A percentile compares a stretch with the other conserved stretches of the same genome.
These are phyloP conservation scores for Pythium coloratum DNA, from an alignment of 352 stramenopile genomes.

Conservation along the genomic window DNA sequence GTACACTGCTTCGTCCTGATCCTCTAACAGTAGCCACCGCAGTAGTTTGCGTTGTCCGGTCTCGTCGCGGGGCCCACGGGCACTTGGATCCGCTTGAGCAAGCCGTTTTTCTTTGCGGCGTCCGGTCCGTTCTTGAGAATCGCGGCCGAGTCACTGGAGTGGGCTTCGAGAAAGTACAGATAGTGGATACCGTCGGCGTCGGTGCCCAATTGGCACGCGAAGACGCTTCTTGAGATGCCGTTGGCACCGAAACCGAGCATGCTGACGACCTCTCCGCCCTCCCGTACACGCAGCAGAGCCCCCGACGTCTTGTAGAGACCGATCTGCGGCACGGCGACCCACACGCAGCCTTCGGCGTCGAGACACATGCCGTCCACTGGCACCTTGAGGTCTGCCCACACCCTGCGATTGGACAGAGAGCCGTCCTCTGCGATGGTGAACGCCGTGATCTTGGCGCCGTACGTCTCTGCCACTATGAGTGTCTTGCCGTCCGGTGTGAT, in stretches of 20 bases:
- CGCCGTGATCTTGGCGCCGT: conserved; percentile 44
- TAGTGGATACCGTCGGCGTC: conserved; percentile 48
- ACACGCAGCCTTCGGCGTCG: conserved; percentile 68
- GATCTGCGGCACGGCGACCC: conserved; percentile 53
- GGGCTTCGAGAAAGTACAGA: conserved; percentile 62
- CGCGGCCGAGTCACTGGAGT: conserved; percentile 35
- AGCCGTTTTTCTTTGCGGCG: conserved; percentile 37
- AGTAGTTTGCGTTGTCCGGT: conserved; percentile 2
- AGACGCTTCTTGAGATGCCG: conserved; percentile 48
- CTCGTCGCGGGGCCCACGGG: conserved; percentile 42
- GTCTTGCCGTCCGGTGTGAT: conserved; percentile 74
- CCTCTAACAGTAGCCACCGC: conserved; percentile 1
- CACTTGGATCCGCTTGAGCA: conserved; percentile 51
- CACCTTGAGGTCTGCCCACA: conserved; percentile 57
- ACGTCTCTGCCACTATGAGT: conserved; percentile 69
- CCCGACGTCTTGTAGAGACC: conserved; percentile 49
- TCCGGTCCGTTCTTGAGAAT: conserved; percentile 42
- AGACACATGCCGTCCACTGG: conserved; percentile 62
- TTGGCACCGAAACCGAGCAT: conserved; percentile 62
- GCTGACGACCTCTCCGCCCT: conserved; percentile 54
- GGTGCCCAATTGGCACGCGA: conserved; percentile 63
- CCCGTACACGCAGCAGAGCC: conserved; percentile 49
- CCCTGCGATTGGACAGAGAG: conserved; percentile 40
- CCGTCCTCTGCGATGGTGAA: conserved; percentile 60
- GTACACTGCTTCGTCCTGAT: no score